Conservation (phyloP, 495 filamentous ascomycete genomes). For the Lepraria neglecta region DNA sequence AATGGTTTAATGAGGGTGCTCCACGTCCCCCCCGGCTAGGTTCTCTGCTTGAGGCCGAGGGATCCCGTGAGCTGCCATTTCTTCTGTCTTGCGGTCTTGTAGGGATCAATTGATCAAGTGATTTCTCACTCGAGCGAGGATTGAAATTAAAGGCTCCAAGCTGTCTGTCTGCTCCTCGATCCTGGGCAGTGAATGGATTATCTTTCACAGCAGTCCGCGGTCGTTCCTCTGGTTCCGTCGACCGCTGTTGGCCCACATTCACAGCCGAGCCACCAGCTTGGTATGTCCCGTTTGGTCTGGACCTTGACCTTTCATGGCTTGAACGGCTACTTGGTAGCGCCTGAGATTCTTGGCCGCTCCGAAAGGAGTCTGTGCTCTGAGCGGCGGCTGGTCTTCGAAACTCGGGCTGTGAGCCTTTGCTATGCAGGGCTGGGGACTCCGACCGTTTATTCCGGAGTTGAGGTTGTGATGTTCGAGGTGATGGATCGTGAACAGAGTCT, state of each 20-base stretch:
- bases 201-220: slow-evolving; percentile 20
- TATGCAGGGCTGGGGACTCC: slow-evolving; percentile 33
- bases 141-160: background rate
- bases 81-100: slow-evolving; percentile 3
- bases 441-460: slow-evolving; percentile 30
- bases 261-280: background rate
- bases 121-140: background rate
- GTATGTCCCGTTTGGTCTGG: slow-evolving; percentile 24
- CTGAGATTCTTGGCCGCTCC: slow-evolving; percentile 42
- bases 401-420: slow-evolving; percentile 17
- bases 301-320: slow-evolving; percentile 22
- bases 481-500: slow-evolving; percentile 25
- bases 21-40: background rate
- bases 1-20: slow-evolving; percentile 6
- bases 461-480: slow-evolving; percentile 30
- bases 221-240: slow-evolving; percentile 11
- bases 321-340: slow-evolving; percentile 21
- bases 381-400: slow-evolving; percentile 42
- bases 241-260: background rate
- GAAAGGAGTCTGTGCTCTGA: slow-evolving; percentile 52
- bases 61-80: slow-evolving; percentile 4
- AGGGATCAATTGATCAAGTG: background rate
- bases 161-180: background rate
- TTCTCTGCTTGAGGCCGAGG: background rate
- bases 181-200: background rate